phyloP scores from a whole-genome alignment of 768 basidiomycete genomes.

The Calocybe cyanea region DNA sequence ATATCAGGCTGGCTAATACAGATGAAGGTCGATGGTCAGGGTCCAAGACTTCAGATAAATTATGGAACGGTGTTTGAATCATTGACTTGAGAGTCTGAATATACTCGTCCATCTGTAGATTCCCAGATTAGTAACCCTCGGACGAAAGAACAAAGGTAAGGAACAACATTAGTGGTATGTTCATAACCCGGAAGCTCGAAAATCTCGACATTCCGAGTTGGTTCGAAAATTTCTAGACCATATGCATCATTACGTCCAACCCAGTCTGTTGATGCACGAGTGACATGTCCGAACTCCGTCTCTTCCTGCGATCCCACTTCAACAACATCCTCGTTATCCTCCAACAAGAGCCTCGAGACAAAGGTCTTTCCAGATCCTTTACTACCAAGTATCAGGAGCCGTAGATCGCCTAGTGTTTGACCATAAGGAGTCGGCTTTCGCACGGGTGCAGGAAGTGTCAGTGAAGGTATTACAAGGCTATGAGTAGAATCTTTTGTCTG shows the following conservation, averaged over 20 bases:
- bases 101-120: conserved; percentile 28
- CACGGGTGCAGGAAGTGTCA: conserved; percentile 60
- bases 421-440: conserved; percentile 63
- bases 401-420: conserved; percentile 60
- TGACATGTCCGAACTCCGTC: conserved; percentile 35
- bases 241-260: conserved; percentile 61
- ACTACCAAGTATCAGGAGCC: conserved; percentile 50
- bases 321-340: conserved; percentile 67
- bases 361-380: conserved; percentile 42
- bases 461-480: conserved; percentile 67
- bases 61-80: conserved; percentile 55
- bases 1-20: conserved; percentile 47
- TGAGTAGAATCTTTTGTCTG: conserved; percentile 33
- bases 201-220: conserved; percentile 62
- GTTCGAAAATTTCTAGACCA: conserved; percentile 63
- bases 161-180: conserved; percentile 37
- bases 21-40: conserved; percentile 49
- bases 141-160: neutral
- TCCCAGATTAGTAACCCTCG: conserved; percentile 8
- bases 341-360: conserved; percentile 46
- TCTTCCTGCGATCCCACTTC: conserved; percentile 60
- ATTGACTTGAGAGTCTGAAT: conserved; percentile 30
- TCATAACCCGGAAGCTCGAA: conserved; percentile 46
- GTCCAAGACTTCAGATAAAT: conserved; percentile 50
- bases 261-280: conserved; percentile 70